Percentiles rank a stretch among this genome's conserved stretches.
phyloP scores from a whole-genome alignment of 1,139 yeast species.

The Sugiyamaella paludigena region DNA sequence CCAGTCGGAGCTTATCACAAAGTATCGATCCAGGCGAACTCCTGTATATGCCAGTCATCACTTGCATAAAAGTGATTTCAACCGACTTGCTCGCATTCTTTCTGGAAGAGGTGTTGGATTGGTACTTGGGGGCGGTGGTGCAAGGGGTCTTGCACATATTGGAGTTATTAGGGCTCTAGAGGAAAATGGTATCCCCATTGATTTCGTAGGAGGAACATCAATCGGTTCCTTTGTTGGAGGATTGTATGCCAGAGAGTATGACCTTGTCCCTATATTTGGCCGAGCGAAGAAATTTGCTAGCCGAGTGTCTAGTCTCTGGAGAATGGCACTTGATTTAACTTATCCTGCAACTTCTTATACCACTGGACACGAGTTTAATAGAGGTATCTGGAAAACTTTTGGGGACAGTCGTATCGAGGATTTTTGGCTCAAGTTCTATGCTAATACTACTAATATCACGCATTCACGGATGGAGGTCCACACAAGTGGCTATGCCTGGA shows the following conservation, averaged over 20 bases:
- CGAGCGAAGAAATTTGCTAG: conserved; percentile 83
- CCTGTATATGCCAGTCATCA: conserved; percentile 46
- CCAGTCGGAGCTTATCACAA: conserved; percentile 37
- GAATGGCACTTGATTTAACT: conserved; percentile 78
- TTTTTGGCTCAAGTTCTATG: conserved; percentile 85
- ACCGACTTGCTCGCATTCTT: conserved; percentile 80
- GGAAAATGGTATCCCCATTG: conserved; percentile 90
- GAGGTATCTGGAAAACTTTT: conserved; percentile 94
- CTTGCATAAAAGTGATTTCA: conserved; percentile 80
- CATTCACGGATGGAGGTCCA: conserved; percentile 95
- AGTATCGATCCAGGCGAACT: conserved; percentile 31
- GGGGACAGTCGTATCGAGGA: conserved; percentile 93
- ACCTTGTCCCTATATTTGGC: conserved; percentile 86
- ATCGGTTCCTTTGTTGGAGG: conserved; percentile 97
- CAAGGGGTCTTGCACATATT: conserved; percentile 88
- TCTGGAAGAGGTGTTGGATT: conserved; percentile 94
- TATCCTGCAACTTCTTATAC: conserved; percentile 93
- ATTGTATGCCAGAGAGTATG: conserved; percentile 86
- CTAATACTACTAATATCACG: conserved; percentile 95
- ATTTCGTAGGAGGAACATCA: conserved; percentile 92
- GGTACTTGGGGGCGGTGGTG: conserved; percentile 97
- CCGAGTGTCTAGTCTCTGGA: conserved; percentile 82
- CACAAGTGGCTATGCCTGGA: conserved; percentile 90
- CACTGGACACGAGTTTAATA: conserved; percentile 94
- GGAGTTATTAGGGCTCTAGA: conserved; percentile 94